Conservation (phyloP, 2,329 filamentous ascomycete genomes). For the Esteya vermicola region DNA sequence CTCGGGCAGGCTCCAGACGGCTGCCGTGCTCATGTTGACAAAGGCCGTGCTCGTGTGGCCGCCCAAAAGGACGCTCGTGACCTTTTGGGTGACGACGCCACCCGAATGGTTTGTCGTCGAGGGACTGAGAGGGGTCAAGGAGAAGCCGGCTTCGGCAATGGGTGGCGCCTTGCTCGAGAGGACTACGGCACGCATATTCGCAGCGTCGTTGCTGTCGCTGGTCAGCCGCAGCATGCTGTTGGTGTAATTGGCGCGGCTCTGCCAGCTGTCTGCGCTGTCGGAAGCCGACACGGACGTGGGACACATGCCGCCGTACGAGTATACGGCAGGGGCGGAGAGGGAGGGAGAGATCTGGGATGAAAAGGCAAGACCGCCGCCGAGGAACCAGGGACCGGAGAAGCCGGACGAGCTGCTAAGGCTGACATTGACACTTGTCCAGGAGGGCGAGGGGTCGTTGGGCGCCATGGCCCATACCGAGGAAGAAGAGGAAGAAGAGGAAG, state of each 20-base stretch:
- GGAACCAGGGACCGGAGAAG: constrained; percentile 29
- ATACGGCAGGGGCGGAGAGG: constrained; percentile 42
- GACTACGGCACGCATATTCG: constrained; percentile 20
- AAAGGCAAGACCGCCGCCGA: constrained; percentile 50
- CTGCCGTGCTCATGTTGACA: constrained; percentile 87
- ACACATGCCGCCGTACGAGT: constrained; percentile 87
- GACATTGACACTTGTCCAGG: not conserved
- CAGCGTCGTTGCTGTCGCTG: no score
- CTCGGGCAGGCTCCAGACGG: constrained; percentile 74
- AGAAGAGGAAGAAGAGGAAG: constrained; percentile 22
- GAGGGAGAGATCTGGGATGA: constrained; percentile 42
- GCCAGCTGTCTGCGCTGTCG: constrained; percentile 38
- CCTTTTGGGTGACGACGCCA: constrained; percentile 50
- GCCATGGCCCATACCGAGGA: constrained; percentile 56
- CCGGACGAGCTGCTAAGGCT: not conserved
- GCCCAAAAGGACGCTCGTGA: constrained; percentile 68
- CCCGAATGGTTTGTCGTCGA: constrained; percentile 51
- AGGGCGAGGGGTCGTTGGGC: constrained; percentile 16
- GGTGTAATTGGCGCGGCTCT: constrained; percentile 60
- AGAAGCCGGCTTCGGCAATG: constrained; percentile 75
- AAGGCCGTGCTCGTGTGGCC: constrained; percentile 75
- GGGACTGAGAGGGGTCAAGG: constrained; percentile 58
- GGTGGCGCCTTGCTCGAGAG: constrained; percentile 43
- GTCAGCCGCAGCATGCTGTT: constrained; percentile 59
- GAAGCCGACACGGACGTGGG: constrained; percentile 21